Conservation (phyloP, 805 yeast species). For the Teunomyces funiuensis region DNA sequence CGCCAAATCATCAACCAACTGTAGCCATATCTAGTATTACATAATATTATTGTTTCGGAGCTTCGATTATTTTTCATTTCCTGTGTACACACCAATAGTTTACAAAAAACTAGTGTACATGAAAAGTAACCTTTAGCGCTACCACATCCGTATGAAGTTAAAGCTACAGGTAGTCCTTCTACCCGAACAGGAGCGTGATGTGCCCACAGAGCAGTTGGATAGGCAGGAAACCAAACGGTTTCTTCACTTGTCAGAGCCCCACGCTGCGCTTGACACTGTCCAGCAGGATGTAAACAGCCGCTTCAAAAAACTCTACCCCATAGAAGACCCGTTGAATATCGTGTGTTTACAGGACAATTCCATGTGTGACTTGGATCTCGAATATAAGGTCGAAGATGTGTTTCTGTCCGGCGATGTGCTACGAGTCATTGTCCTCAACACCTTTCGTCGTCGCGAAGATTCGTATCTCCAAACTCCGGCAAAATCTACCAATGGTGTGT, state of each 20-base stretch:
- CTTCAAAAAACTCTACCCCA: constrained; percentile 65
- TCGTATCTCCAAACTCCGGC: constrained; percentile 1
- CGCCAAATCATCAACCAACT: constrained; percentile 5
- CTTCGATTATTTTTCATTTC: not conserved
- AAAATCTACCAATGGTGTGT: not conserved
- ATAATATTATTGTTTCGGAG: too few species aligned
- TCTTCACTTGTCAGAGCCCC: constrained; percentile 58
- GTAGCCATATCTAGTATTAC: not conserved
- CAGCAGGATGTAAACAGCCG: constrained; percentile 55
- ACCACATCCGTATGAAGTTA: constrained; percentile 15
- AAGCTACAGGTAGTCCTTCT: constrained; percentile 39
- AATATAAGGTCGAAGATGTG: constrained; percentile 62
- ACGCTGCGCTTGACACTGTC: constrained; percentile 47
- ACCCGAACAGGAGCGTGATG: constrained; percentile 23
- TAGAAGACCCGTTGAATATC: constrained; percentile 53
- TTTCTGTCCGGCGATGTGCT: constrained; percentile 44
- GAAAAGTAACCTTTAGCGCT: not conserved
- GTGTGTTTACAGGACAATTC: constrained; percentile 64
- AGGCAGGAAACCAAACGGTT: constrained; percentile 42
- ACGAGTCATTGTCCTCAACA: constrained; percentile 34
- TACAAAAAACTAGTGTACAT: not conserved
- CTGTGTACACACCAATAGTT: constrained; percentile 1
- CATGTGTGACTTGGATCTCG: constrained; percentile 79
- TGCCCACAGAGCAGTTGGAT: constrained; percentile 20
- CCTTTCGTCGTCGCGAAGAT: constrained; percentile 11